Conservation (phyloP, 2,329 filamentous ascomycete genomes). For the Hirsutella thompsonii region DNA sequence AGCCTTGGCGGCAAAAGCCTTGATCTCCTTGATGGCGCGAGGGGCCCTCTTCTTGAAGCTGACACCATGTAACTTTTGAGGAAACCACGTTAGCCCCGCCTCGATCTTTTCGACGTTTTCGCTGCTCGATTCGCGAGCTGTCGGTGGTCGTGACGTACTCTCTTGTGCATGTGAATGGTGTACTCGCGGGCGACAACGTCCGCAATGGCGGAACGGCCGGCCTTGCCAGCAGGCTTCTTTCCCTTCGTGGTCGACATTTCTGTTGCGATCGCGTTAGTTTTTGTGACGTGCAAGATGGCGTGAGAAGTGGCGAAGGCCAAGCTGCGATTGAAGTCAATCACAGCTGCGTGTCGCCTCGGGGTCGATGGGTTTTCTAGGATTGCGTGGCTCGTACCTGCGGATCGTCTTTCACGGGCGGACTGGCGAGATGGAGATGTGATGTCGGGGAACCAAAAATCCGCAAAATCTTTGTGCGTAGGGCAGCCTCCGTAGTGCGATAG, state of each 20-base stretch:
- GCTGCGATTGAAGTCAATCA: background rate
- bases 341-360: conserved; percentile 4
- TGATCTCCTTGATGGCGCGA: conserved; percentile 99
- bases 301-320: background rate
- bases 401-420: conserved; percentile 25
- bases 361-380: conserved; percentile 8
- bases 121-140: too few relatives aligned
- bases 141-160: conserved; percentile 26
- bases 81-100: conserved; percentile 4
- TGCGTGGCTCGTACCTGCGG: conserved; percentile 25
- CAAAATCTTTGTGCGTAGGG: conserved; percentile 30
- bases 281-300: conserved; percentile 7
- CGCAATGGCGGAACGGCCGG: conserved; percentile 83
- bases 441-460: conserved; percentile 22
- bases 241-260: conserved; percentile 28
- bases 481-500: conserved; percentile 21
- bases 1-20: conserved; percentile 78
- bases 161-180: conserved; percentile 99
- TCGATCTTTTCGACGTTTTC: background rate
- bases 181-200: conserved; percentile 99
- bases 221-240: conserved; percentile 25
- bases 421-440: conserved; percentile 25
- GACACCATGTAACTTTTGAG: conserved; percentile 86
- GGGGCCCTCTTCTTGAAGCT: conserved; percentile 99
- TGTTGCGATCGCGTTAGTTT: conserved; percentile 15